Percentiles rank a stretch among this genome's conserved stretches.
Conservation (phyloP, 768 basidiomycete species). For the Rhizopogon sp. region DNA sequence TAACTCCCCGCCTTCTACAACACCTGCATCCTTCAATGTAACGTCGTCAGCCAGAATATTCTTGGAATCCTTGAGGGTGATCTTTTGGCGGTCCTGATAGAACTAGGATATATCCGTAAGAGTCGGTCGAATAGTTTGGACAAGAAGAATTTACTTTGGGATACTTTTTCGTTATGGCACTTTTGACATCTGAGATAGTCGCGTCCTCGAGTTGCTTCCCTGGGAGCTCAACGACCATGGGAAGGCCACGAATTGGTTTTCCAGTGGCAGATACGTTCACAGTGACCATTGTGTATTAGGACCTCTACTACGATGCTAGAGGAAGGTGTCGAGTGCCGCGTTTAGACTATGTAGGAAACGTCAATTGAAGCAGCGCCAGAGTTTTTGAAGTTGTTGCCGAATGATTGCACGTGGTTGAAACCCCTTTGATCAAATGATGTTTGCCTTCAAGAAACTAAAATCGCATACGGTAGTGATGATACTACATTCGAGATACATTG, state of each 20-base stretch:
- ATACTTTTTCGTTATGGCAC: slow-evolving; percentile 48
- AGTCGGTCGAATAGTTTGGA: neutral
- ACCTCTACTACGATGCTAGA: too few species aligned
- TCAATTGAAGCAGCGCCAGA: too few species aligned
- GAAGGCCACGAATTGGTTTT: slow-evolving; percentile 44
- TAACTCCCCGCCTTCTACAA: slow-evolving; percentile 59
- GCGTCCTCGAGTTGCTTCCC: slow-evolving; percentile 38
- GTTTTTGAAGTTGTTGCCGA: too few species aligned
- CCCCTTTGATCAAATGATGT: too few species aligned
- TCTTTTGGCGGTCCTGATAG: slow-evolving; percentile 64
- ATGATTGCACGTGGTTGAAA: too few species aligned
- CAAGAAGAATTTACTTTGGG: slow-evolving; percentile 38
- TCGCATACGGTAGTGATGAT: too few species aligned
- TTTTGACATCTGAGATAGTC: slow-evolving; percentile 69
- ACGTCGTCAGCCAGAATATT: slow-evolving; percentile 60
- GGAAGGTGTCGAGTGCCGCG: too few species aligned
- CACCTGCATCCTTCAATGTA: slow-evolving; percentile 51
- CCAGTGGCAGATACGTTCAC: slow-evolving; percentile 50
- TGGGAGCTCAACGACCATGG: slow-evolving; percentile 43
- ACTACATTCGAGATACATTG: too few species aligned
- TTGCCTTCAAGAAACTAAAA: too few species aligned
- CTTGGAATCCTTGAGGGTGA: slow-evolving; percentile 58
- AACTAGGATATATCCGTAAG: slow-evolving; percentile 42
- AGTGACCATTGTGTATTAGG: slow-evolving; percentile 36
- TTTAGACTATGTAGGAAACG: too few species aligned